Conservation (phyloP, 2,329 filamentous ascomycete species). For the Waltergamsia citrina region DNA sequence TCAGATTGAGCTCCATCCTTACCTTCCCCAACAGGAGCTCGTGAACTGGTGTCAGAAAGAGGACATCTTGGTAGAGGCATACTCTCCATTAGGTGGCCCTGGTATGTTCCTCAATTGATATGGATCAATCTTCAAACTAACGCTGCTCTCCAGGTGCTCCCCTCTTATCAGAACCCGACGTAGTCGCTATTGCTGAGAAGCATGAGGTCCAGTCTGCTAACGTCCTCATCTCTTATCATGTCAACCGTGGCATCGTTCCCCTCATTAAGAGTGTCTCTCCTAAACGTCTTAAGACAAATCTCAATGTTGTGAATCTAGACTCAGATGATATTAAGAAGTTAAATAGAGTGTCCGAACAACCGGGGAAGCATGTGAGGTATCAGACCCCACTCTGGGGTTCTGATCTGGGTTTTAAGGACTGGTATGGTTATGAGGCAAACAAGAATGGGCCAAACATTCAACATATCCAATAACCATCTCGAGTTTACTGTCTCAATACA, state of each 20-base stretch:
- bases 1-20: slow-evolving; percentile 62
- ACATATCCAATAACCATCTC: too few species aligned
- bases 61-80: slow-evolving; percentile 38
- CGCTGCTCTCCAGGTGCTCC: slow-evolving; percentile 28
- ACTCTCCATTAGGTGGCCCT: too few species aligned
- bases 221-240: slow-evolving; percentile 35
- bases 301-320: slow-evolving; percentile 18
- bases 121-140: too few species aligned
- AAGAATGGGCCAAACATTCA: too few species aligned
- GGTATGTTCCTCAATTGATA: too few species aligned
- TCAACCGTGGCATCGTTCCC: slow-evolving; percentile 54
- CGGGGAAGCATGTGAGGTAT: slow-evolving; percentile 18
- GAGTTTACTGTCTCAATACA: too few species aligned
- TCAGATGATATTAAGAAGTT: slow-evolving; percentile 4
- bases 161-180: slow-evolving; percentile 31
- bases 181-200: slow-evolving; percentile 7
- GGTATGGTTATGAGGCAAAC: slow-evolving; percentile 19
- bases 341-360: slow-evolving; percentile 11
- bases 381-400: slow-evolving; percentile 20
- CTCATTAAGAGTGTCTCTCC: slow-evolving; percentile 60
- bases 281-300: slow-evolving; percentile 56
- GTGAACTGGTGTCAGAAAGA: slow-evolving; percentile 46
- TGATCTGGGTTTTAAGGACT: slow-evolving; percentile 15
- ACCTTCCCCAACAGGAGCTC: slow-evolving; percentile 51
- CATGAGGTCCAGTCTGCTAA: slow-evolving; percentile 27